Base-by-base conservation (phyloP, 1,284 basidiomycete species). In the Cryptococcus sp. region DNA sequence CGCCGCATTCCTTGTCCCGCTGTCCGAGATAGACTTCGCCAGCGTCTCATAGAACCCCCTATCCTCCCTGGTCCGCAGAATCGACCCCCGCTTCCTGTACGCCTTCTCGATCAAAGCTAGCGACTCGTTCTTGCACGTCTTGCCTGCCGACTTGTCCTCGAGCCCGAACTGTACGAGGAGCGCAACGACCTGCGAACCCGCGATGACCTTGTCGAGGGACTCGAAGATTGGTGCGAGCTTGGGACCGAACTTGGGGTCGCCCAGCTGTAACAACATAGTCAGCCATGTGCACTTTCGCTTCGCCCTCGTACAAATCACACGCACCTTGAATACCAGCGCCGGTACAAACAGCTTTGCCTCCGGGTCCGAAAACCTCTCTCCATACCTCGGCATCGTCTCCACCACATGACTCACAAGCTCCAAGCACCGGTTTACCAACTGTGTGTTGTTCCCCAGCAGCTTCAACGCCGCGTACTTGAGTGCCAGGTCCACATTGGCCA, bases 401-500 rank as follows among this genome's bases (percentile, higher is more conserved):
- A 97, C 72, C 16, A 97, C 82, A 24, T 87, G 82, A 61, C 91
- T 88, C 23, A 95, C 82, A 24, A 92, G 84, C 60, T 98, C 96
- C 61, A 99, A 79, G 69, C 91, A 94, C 73, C 89, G 91, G 49
- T 90, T 85, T 11, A 88, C 83, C 23, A 98, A 80, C 70, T 92
- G 96, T 6, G 95, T 92, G 73, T 96, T 95, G 56, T 94, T 90
- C 74, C 96, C 91, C 63, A 95, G 87, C 42, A 89, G 82, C 62
- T 92, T 89, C 63, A 98, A 83, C 1, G 93, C 94, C 18, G 88
- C 84, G 68, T 98, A 99, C 81, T 98, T 98, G 71, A 98, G 80
- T 2, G 91, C 84, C 37, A 98, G 80, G 73, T 99, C 96, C 46
- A 91, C 85, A 73, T 95, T 98, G 35, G 91, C 90, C 28, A 95